A percentile compares a stretch with the other conserved stretches of the same genome.
Conservation (phyloP, 2,329 filamentous ascomycete species). For the Sordariomycetes sp. region DNA sequence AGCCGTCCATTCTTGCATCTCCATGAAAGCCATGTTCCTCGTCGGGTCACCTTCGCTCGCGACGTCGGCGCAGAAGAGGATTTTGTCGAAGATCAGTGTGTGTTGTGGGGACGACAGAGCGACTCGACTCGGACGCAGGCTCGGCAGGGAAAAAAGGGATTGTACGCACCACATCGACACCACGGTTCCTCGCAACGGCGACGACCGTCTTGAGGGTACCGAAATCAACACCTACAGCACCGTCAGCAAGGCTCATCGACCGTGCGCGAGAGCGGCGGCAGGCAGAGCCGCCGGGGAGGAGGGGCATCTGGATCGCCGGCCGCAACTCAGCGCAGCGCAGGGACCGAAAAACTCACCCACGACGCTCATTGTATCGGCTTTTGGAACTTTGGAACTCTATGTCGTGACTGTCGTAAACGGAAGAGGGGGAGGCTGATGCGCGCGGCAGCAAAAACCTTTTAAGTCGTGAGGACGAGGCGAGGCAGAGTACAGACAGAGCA, state of each 20-base stretch:
- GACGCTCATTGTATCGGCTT: slow-evolving; percentile 42
- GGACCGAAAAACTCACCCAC: slow-evolving; percentile 34
- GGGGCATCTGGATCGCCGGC: slow-evolving; percentile 3
- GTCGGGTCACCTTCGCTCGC: not conserved
- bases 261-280: not conserved
- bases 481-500: too few relatives aligned
- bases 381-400: not conserved
- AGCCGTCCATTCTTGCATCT: not conserved
- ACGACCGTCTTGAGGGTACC: slow-evolving; percentile 95
- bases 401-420: slow-evolving; percentile 1
- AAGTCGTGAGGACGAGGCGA: too few relatives aligned
- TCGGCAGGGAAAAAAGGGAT: not conserved
- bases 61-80: not conserved
- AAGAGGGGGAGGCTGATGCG: too few relatives aligned
- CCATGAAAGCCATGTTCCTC: too few relatives aligned
- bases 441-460: too few relatives aligned
- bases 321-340: not conserved
- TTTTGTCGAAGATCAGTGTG: not conserved
- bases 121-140: too few relatives aligned
- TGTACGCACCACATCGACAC: slow-evolving; percentile 90
- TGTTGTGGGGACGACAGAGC: too few relatives aligned
- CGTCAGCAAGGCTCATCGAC: not conserved
- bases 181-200: slow-evolving; percentile 94
- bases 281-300: not conserved
- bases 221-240: slow-evolving; percentile 84